Percentiles rank a stretch among this genome's conserved stretches.
Conservation (phyloP, 192 early-diverging fungal genomes). For the Backusella macrospora region DNA sequence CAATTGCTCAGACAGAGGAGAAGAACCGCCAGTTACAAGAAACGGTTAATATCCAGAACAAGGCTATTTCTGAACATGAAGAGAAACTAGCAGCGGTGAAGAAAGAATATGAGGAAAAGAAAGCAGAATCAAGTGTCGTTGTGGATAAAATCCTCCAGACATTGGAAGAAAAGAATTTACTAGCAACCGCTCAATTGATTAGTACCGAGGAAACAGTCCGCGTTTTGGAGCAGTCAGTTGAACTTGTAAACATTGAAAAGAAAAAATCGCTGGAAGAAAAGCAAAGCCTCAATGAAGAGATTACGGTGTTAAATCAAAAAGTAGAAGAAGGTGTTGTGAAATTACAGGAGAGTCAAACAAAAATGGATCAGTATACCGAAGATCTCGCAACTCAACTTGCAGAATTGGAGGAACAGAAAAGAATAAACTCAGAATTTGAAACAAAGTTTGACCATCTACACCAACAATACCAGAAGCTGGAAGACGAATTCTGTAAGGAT, state of each 20-base stretch:
- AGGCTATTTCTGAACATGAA: neutral
- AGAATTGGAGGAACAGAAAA: conserved; percentile 1
- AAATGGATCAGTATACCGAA: neutral
- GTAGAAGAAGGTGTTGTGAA: neutral
- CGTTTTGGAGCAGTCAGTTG: neutral
- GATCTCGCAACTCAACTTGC: neutral
- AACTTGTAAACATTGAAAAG: neutral
- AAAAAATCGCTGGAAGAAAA: neutral
- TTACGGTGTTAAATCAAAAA: neutral
- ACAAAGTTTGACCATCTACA: neutral
- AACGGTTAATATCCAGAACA: neutral
- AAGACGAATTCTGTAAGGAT: neutral
- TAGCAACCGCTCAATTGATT: neutral
- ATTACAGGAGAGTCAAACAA: neutral
- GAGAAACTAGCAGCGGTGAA: neutral
- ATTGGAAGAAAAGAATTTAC: neutral
- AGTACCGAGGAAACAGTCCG: neutral
- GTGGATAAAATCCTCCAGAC: neutral
- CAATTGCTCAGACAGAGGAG: neutral
- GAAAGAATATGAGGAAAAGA: neutral
- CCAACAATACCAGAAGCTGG: neutral
- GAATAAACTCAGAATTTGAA: neutral
- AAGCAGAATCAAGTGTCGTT: neutral
- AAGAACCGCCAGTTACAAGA: conserved; percentile 9
- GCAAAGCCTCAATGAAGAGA: neutral